These are phyloP conservation scores for Oryza glumipatula DNA, from an alignment of 176 grass and related monocot genomes.

Conservation along the genomic window DNA sequence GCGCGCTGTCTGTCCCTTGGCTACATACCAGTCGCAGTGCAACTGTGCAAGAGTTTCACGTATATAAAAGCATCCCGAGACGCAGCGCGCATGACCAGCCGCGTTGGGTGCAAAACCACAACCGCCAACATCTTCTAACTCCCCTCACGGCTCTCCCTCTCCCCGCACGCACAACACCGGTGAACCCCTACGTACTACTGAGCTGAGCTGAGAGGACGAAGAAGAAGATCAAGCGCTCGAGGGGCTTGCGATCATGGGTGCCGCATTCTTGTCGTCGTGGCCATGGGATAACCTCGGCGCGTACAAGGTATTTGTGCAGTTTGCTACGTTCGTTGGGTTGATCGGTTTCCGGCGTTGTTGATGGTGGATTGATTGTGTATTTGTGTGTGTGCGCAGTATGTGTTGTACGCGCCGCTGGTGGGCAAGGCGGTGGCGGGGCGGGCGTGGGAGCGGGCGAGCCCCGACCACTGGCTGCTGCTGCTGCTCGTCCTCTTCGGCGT, in stretches of 20 bases:
- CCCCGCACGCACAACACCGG: no score
- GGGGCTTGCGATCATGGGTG: conserved; percentile 47
- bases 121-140: neutral
- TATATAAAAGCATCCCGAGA: conserved; percentile 26
- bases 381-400: conserved; percentile 42
- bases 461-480: conserved; percentile 68
- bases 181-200: no score
- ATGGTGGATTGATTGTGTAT: neutral
- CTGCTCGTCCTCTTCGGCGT: conserved; percentile 65
- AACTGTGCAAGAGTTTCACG: neutral
- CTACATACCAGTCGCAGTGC: neutral
- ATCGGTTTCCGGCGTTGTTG: neutral
- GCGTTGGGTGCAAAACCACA: conserved; percentile 24
- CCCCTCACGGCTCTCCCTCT: neutral
- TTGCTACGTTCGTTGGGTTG: conserved; percentile 13
- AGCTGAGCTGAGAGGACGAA: neutral
- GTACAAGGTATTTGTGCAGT: conserved; percentile 60
- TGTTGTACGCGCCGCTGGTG: conserved; percentile 70
- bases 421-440: conserved; percentile 55
- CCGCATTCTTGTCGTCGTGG: conserved; percentile 65
- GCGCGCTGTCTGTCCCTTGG: neutral
- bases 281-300: conserved; percentile 84
- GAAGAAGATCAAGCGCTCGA: neutral
- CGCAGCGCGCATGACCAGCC: neutral
- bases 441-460: conserved; percentile 62